Percentiles rank a stretch among this genome's conserved stretches.
Evolutionary conservation across 371 early-diverging fungal species (phyloP).

Genomic region (Cokeromyces recurvatus): DNA sequence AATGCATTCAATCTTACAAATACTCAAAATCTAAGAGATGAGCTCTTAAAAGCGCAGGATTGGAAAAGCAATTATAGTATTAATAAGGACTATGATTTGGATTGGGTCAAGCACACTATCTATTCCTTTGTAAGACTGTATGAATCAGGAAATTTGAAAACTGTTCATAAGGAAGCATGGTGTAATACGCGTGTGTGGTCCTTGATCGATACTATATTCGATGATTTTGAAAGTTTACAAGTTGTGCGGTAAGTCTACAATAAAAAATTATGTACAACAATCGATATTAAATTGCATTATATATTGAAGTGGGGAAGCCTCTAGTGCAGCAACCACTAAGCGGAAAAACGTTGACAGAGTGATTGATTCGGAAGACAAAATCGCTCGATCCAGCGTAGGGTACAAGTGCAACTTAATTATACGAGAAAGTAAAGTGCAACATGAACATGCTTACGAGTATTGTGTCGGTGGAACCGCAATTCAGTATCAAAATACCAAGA

Average conservation of each 20-base stretch:
- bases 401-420: conserved; percentile 9
- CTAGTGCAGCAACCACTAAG: conserved; percentile 2
- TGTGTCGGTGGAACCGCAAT: conserved; percentile 9
- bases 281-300: background rate
- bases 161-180: conserved; percentile 10
- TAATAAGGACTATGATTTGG: conserved; percentile 9
- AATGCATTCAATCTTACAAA: conserved; percentile 2
- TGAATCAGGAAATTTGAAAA: conserved; percentile 9
- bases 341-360: conserved; percentile 10
- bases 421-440: conserved; percentile 7
- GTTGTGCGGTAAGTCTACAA: conserved; percentile 8
- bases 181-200: conserved; percentile 11
- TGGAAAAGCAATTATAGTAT: conserved; percentile 8
- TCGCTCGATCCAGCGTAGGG: background rate
- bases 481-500: conserved; percentile 5
- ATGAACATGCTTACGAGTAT: conserved; percentile 8
- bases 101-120: conserved; percentile 9
- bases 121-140: conserved; percentile 11
- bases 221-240: conserved; percentile 1
- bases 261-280: conserved; percentile 1
- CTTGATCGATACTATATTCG: conserved; percentile 11
- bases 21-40: conserved; percentile 1
- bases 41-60: conserved; percentile 5
- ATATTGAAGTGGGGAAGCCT: conserved; percentile 6
- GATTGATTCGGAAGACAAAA: conserved; percentile 5